Evolutionary conservation across 257 asterid genomes (phyloP), one percentile per base, ranked within the genome.

Genomic region (Cynanchum wilfordii): DNA sequence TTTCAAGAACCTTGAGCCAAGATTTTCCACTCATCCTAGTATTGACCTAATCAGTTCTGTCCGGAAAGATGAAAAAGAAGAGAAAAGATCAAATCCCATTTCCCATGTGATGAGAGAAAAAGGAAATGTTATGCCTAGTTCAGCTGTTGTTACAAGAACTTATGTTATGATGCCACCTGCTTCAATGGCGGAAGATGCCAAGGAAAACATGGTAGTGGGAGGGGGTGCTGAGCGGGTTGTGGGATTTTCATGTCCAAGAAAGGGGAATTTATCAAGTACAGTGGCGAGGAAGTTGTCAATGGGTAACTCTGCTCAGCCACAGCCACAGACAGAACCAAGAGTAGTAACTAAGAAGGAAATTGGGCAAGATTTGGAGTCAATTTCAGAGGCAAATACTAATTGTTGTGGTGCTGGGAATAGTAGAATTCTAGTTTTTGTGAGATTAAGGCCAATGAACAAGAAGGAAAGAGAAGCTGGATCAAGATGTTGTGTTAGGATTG

Each of bases 361-460:
- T 73, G 82, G 71, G 8, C 77, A 72, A 68, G 90, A 75, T 54
- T 67, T 75, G 17, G 86, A 74, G 76, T 58, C 63, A 19, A 49
- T 76, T 52, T 29, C 57, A 8, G 86, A 81, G 81, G 81, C 78
- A 64, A 51, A 36, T 11, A 55, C 70, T 25, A 57, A 12, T 2
- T 80, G 22, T 38, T 47, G 44, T 16, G 59, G 69, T 20, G 56
- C 72, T 38, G 79, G 68, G 5, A 82, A 80, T 49, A 84, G 87
- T 75, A 75, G 89, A 76, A 87, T 87, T 79, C 90, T 86, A 76
- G 93, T 84, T 68, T 87, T 87, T 74, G 93, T 87, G 81, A 87
- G 93, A 83, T 64, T 84, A 75, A 86, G 93, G 85, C 93, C 93
- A 22, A 78, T 79, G 81, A 79, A 72, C 42, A 87, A 79, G 80